Evolutionary conservation across 1,139 yeast species (phyloP).

Genomic region (Tardiomyces depauwii): DNA sequence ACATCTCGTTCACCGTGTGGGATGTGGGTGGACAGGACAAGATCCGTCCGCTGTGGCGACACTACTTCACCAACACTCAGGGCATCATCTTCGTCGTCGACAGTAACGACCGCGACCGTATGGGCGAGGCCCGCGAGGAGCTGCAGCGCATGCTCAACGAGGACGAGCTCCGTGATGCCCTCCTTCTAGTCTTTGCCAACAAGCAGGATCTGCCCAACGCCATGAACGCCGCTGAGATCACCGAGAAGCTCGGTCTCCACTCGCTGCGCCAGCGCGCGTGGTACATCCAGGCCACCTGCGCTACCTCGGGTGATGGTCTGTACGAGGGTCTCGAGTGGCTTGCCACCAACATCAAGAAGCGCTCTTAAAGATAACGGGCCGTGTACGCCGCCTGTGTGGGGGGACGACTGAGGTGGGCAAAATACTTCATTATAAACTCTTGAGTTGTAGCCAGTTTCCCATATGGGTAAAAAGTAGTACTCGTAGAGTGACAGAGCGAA

Average conservation of each 20-base stretch:
- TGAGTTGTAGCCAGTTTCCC: no score
- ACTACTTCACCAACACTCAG: conserved; percentile 88
- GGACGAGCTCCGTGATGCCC: conserved; percentile 87
- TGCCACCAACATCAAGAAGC: conserved; percentile 73
- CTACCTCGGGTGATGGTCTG: conserved; percentile 90
- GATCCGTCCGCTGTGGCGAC: conserved; percentile 93
- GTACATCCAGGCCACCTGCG: conserved; percentile 93
- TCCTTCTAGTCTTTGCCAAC: conserved; percentile 80
- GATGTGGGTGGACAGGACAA: conserved; percentile 98
- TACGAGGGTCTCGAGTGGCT: conserved; percentile 94
- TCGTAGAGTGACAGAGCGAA: no score
- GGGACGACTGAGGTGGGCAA: no score
- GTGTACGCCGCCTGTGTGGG: no score
- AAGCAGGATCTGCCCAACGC: conserved; percentile 94
- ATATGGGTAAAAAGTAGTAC: no score
- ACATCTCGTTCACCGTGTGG: conserved; percentile 92
- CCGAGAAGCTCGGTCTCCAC: conserved; percentile 86
- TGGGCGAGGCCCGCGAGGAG: conserved; percentile 87
- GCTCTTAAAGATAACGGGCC: conserved; percentile 21
- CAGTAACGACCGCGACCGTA: conserved; percentile 89
- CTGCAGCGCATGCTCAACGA: conserved; percentile 90
- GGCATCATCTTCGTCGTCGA: conserved; percentile 91
- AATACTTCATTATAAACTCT: no score
- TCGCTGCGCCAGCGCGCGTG: conserved; percentile 90
- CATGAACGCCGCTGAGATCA: conserved; percentile 90